Evolutionary conservation across 2,329 filamentous ascomycete genomes (phyloP).

Genomic region (Neodidymelliopsis sp.): DNA sequence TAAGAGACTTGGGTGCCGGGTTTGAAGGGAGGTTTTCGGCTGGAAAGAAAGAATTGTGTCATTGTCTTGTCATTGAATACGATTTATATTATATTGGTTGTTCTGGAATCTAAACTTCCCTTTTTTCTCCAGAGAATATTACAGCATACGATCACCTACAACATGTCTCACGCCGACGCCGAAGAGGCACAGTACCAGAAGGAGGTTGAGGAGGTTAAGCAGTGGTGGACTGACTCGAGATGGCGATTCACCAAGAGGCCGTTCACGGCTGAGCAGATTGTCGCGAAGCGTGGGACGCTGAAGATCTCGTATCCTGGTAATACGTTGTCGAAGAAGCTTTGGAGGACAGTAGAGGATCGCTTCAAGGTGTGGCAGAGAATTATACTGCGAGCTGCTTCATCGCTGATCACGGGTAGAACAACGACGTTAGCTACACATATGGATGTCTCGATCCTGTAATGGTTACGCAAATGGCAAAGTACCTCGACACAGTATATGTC

Average conservation of each 20-base stretch:
- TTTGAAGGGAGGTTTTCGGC: constrained; percentile 14
- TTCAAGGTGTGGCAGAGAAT: constrained; percentile 69
- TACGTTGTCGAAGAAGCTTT: constrained; percentile 89
- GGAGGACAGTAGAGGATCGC: constrained; percentile 84
- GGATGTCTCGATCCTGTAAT: constrained; percentile 97
- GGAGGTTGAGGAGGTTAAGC: constrained; percentile 87
- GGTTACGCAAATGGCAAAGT: constrained; percentile 99
- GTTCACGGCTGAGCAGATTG: constrained; percentile 96
- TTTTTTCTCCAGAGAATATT: background rate
- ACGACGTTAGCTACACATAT: constrained; percentile 91
- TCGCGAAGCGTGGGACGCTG: constrained; percentile 90
- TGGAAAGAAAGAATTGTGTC: constrained; percentile 26
- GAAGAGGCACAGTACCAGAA: constrained; percentile 78
- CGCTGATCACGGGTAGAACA: constrained; percentile 63
- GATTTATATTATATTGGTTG: no score
- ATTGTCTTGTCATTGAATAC: constrained; percentile 34
- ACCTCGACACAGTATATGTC: constrained; percentile 97
- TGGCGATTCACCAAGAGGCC: constrained; percentile 93
- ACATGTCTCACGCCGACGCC: constrained; percentile 59
- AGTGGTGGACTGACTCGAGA: constrained; percentile 92
- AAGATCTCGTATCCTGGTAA: constrained; percentile 94
- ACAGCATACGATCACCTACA: background rate
- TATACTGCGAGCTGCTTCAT: constrained; percentile 14
- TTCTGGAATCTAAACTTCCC: no score
- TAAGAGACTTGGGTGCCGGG: constrained; percentile 43